phyloP scores from a whole-genome alignment of 306 rosid genomes.

The Dryas drummondii region DNA sequence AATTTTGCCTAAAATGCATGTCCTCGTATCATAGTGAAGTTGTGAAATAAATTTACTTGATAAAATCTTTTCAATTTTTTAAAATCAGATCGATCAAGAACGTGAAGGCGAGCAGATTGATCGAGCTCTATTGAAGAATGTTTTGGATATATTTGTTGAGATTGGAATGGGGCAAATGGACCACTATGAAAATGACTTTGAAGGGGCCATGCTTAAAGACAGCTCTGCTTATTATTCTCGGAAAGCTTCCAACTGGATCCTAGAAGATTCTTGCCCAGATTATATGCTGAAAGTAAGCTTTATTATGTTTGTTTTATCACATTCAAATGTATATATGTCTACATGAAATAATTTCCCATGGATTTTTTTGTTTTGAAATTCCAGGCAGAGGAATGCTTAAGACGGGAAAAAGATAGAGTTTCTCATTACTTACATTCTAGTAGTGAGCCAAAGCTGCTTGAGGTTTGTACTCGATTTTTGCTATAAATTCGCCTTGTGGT shows the following conservation, averaged over 20 bases:
- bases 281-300: slow-evolving; percentile 46
- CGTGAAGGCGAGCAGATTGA: slow-evolving; percentile 68
- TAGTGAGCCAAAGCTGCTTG: slow-evolving; percentile 51
- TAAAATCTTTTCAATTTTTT: not conserved
- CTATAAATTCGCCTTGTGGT: not conserved
- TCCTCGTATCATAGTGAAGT: not conserved
- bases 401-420: slow-evolving; percentile 49
- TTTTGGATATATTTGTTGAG: slow-evolving; percentile 58
- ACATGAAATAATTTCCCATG: slow-evolving; percentile 7
- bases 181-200: slow-evolving; percentile 52
- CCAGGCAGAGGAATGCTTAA: slow-evolving; percentile 51
- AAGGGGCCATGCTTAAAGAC: slow-evolving; percentile 46
- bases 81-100: slow-evolving; percentile 53
- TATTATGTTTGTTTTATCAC: not conserved
- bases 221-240: slow-evolving; percentile 49
- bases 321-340: not conserved
- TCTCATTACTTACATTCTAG: slow-evolving; percentile 50
- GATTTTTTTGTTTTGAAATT: slow-evolving; percentile 10
- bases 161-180: slow-evolving; percentile 55
- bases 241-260: slow-evolving; percentile 55
- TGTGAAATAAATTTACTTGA: slow-evolving; percentile 8
- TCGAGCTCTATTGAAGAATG: slow-evolving; percentile 50
- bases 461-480: slow-evolving; percentile 31
- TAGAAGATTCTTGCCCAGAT: slow-evolving; percentile 56
- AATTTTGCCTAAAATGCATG: not conserved